A percentile compares a stretch with the other conserved stretches of the same genome.
Evolutionary conservation across 139 green algal species (phyloP).

Genomic region (Chlamydomonas sphaeroides): DNA sequence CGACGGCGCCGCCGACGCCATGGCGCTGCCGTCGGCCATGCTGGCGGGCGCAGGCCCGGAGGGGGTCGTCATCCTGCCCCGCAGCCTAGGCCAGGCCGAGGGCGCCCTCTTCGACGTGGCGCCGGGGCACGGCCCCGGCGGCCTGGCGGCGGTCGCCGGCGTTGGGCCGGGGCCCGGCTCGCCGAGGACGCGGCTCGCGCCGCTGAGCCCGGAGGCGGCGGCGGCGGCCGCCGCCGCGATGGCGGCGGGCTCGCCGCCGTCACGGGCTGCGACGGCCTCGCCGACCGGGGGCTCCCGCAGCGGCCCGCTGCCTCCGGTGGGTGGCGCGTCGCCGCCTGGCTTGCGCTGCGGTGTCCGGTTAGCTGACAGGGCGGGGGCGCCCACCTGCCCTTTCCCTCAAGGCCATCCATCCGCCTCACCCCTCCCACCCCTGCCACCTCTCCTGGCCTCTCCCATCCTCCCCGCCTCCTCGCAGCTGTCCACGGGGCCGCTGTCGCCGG

Average conservation of each 20-base stretch:
- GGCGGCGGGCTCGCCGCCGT: background rate
- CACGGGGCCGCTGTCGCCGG: too few relatives aligned
- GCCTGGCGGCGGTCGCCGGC: background rate
- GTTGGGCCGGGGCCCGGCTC: too few relatives aligned
- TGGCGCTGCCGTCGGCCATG: background rate
- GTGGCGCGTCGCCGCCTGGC: too few relatives aligned
- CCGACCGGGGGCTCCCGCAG: background rate
- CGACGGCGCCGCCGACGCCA: background rate
- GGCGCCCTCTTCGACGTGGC: background rate
- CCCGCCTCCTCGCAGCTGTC: too few relatives aligned
- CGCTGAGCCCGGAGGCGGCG: background rate
- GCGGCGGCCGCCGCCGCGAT: background rate
- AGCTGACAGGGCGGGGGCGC: too few relatives aligned
- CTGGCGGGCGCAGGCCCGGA: background rate
- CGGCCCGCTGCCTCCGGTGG: background rate
- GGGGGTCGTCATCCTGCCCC: constrained; percentile 33
- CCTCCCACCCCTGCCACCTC: too few relatives aligned
- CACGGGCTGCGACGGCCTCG: background rate
- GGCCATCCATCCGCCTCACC: too few relatives aligned
- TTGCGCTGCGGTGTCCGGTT: too few relatives aligned
- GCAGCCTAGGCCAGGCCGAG: constrained; percentile 22
- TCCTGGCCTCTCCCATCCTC: too few relatives aligned
- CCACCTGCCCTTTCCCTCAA: too few relatives aligned
- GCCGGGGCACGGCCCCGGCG: too few relatives aligned
- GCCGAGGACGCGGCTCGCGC: background rate